These are phyloP conservation scores for Yarrowia sp. DNA, from an alignment of 805 yeast genomes.

Conservation along the genomic window DNA sequence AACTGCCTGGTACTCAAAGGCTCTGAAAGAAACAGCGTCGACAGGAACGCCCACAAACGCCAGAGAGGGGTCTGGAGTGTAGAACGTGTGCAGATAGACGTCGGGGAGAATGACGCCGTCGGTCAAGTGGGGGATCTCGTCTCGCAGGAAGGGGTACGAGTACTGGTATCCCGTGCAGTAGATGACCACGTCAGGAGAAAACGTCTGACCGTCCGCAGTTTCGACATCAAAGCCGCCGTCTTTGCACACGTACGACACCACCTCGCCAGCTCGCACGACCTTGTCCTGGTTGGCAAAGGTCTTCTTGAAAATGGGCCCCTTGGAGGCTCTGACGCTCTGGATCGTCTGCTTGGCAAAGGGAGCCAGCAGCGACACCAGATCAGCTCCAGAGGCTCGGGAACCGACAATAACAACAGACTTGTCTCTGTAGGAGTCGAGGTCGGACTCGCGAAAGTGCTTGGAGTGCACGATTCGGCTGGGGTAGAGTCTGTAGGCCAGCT, in stretches of 20 bases:
- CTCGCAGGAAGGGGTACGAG: constrained; percentile 56
- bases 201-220: neutral
- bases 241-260: neutral
- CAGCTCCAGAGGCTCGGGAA: constrained; percentile 73
- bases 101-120: constrained; percentile 51
- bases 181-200: constrained; percentile 54
- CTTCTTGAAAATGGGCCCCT: constrained; percentile 31
- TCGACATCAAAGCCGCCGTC: constrained; percentile 3
- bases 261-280: constrained; percentile 29
- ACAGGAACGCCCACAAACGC: constrained; percentile 54
- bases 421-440: constrained; percentile 42
- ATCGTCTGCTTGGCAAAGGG: neutral
- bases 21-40: constrained; percentile 6
- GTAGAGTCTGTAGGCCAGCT: neutral
- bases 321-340: constrained; percentile 42
- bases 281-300: constrained; percentile 25
- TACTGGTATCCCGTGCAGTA: constrained; percentile 76
- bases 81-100: constrained; percentile 38
- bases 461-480: constrained; percentile 51
- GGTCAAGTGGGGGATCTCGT: constrained; percentile 41
- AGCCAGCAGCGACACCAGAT: constrained; percentile 57
- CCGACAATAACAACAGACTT: constrained; percentile 63
- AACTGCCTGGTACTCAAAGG: constrained; percentile 16
- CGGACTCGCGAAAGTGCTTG: constrained; percentile 43
- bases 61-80: constrained; percentile 59